Evolutionary conservation across 2,329 filamentous ascomycete species (phyloP).

Genomic region (Clarireedia hainanense): DNA sequence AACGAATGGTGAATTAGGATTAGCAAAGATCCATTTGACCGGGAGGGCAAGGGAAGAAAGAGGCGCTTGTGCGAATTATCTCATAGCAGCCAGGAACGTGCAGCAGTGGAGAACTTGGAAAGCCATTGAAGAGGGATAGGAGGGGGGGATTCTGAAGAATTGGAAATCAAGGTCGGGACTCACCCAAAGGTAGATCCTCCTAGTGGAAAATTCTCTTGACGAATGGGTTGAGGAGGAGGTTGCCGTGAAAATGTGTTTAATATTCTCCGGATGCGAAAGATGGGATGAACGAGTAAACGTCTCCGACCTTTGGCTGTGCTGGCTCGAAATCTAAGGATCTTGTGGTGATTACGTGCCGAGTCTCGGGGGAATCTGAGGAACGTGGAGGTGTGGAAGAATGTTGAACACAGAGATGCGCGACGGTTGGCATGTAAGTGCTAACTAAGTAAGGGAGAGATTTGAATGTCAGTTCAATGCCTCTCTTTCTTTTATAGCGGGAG

Average conservation of each 20-base stretch:
- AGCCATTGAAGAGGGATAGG: constrained; percentile 3
- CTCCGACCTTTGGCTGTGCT: constrained; percentile 24
- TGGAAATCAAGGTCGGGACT: background rate
- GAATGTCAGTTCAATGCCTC: constrained; percentile 21
- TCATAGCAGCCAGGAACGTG: too few relatives aligned
- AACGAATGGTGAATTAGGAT: constrained; percentile 1
- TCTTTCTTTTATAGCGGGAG: background rate
- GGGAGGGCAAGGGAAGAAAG: background rate
- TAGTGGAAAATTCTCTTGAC: constrained; percentile 7
- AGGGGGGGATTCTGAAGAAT: background rate
- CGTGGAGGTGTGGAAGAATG: constrained; percentile 11
- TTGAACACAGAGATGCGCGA: constrained; percentile 20
- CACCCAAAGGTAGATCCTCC: constrained; percentile 16
- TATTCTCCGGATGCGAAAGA: constrained; percentile 17
- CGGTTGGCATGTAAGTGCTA: constrained; percentile 29
- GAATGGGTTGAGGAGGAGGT: background rate
- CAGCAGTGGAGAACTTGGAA: constrained; percentile 11
- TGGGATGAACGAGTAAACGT: constrained; percentile 33
- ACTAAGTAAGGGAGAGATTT: constrained; percentile 17
- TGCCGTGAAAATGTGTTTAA: background rate
- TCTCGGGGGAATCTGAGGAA: constrained; percentile 21
- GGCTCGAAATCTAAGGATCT: background rate
- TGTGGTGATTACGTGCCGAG: constrained; percentile 19
- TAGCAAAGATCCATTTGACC: constrained; percentile 5
- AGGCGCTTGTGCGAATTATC: too few relatives aligned